A percentile compares a stretch with the other conserved stretches of the same genome.
These are phyloP conservation scores for Colletotrichum truncatum DNA, from an alignment of 2,329 filamentous ascomycete genomes.

Conservation along the genomic window DNA sequence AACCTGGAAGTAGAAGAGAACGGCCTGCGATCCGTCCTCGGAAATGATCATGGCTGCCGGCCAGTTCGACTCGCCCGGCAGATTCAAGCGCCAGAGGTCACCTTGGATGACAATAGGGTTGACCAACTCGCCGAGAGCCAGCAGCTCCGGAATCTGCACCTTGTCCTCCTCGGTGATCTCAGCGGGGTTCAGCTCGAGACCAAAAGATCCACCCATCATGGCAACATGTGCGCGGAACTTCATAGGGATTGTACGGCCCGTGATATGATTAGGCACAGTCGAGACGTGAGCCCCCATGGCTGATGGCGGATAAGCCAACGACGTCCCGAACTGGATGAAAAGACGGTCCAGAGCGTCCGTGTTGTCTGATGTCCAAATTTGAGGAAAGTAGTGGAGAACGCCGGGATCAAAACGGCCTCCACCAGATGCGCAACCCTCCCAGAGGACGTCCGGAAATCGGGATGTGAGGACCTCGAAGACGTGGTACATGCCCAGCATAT, in stretches of 20 bases:
- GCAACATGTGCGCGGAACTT: slow-evolving; percentile 72
- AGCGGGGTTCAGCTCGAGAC: slow-evolving; percentile 68
- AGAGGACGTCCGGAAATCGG: slow-evolving; percentile 68
- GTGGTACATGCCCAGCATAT: slow-evolving; percentile 71
- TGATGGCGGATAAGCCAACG: slow-evolving; percentile 68
- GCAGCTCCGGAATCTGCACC: slow-evolving; percentile 60
- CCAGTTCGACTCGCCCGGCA: slow-evolving; percentile 69
- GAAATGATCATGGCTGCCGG: slow-evolving; percentile 69
- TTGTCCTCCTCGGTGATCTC: slow-evolving; percentile 61
- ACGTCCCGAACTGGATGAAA: slow-evolving; percentile 71
- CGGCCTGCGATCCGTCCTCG: slow-evolving; percentile 55
- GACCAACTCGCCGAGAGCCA: slow-evolving; percentile 62
- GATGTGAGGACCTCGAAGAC: slow-evolving; percentile 69
- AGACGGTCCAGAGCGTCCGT: slow-evolving; percentile 70
- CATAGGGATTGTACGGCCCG: slow-evolving; percentile 63
- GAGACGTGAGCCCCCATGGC: slow-evolving; percentile 74
- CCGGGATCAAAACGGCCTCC: slow-evolving; percentile 73
- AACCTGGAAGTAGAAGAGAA: slow-evolving; percentile 71
- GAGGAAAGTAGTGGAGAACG: slow-evolving; percentile 71
- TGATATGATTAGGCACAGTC: slow-evolving; percentile 67
- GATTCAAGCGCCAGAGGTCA: slow-evolving; percentile 66
- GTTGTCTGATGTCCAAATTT: slow-evolving; percentile 73
- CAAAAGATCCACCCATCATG: slow-evolving; percentile 75
- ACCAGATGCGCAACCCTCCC: slow-evolving; percentile 73
- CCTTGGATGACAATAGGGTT: slow-evolving; percentile 68